phyloP scores from a whole-genome alignment of 345 rosid genomes.

The Brassica incana region DNA sequence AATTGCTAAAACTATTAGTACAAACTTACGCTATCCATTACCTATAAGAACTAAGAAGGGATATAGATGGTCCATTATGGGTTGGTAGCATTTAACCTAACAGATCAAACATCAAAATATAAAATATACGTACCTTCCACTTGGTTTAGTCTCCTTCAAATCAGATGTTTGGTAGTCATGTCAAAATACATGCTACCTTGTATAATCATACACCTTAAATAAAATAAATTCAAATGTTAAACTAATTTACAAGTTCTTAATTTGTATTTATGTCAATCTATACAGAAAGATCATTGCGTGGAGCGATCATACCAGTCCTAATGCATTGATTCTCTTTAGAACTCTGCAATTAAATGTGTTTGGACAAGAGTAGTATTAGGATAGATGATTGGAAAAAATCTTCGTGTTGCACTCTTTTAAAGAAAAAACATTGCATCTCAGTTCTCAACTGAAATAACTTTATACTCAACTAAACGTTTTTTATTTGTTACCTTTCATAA shows the following conservation, averaged over 20 bases:
- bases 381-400: too few species aligned
- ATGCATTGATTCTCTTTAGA: too few species aligned
- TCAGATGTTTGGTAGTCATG: too few species aligned
- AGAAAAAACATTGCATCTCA: neutral
- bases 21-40: neutral
- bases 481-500: neutral
- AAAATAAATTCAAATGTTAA: neutral
- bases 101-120: neutral
- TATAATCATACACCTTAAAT: neutral
- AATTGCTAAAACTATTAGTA: neutral
- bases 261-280: neutral
- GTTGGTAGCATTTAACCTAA: neutral
- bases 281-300: neutral
- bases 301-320: too few species aligned
- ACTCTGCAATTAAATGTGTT: too few species aligned
- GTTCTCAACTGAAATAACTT: neutral
- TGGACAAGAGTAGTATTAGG: too few species aligned
- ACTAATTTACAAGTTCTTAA: neutral
- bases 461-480: neutral
- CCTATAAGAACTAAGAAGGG: neutral
- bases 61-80: neutral
- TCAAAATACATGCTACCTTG: neutral
- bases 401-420: too few species aligned
- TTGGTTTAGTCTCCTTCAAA: neutral
- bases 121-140: neutral